These are phyloP conservation scores for Mucor irregularis DNA, from an alignment of 371 early-diverging fungal species.

Conservation along the genomic window DNA sequence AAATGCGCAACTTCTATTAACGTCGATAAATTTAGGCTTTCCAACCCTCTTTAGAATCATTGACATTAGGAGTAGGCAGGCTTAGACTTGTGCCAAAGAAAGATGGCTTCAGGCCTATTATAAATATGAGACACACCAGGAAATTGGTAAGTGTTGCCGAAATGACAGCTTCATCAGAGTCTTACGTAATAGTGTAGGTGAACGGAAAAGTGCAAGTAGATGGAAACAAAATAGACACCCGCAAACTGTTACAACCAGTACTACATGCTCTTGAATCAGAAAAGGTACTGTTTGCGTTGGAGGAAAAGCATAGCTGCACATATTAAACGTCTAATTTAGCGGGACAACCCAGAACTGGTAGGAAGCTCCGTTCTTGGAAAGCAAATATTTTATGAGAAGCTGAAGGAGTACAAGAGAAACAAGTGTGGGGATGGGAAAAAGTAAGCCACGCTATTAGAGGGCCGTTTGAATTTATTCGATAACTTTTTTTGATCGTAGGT, in stretches of 20 bases:
- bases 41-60: background rate
- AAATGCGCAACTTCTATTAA: background rate
- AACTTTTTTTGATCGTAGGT: background rate
- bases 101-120: constrained; percentile 11
- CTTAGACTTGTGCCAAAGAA: constrained; percentile 9
- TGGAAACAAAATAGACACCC: too few species aligned
- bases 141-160: constrained; percentile 15
- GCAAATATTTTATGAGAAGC: constrained; percentile 53
- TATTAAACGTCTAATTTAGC: background rate
- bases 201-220: too few species aligned
- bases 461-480: background rate
- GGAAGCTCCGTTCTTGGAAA: constrained; percentile 57
- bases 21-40: background rate
- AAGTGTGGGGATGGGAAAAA: constrained; percentile 6
- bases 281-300: constrained; percentile 31
- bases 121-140: constrained; percentile 31
- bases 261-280: constrained; percentile 34
- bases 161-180: too few species aligned
- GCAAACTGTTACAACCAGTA: constrained; percentile 23
- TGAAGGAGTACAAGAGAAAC: constrained; percentile 48
- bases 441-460: background rate
- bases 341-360: constrained; percentile 22
- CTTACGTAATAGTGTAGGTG: too few species aligned
- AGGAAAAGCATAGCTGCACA: background rate
- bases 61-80: constrained; percentile 9